Percentiles rank a stretch among this genome's conserved stretches.
Evolutionary conservation across 208 protist genomes (phyloP).

Genomic region (Herpetomonas samuelpessoai): DNA sequence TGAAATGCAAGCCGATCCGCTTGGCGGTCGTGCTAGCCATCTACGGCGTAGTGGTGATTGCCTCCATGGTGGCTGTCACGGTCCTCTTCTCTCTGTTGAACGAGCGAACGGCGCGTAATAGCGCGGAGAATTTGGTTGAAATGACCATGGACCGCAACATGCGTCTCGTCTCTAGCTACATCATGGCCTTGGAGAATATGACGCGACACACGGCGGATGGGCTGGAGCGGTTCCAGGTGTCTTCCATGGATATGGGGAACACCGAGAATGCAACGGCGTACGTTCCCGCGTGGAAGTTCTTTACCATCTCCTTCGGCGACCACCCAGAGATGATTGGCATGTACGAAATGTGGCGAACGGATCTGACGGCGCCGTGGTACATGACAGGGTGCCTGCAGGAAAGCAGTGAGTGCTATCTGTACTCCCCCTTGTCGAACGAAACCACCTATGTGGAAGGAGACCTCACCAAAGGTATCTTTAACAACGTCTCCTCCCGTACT

Average conservation of each 20-base stretch:
- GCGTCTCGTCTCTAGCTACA: not conserved
- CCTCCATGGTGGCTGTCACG: slow-evolving; percentile 15
- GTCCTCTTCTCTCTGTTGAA: slow-evolving; percentile 20
- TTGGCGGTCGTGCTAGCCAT: slow-evolving; percentile 12
- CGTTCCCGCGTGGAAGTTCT: not conserved
- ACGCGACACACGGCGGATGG: slow-evolving; percentile 4
- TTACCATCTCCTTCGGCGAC: not conserved
- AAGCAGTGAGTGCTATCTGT: slow-evolving; percentile 7
- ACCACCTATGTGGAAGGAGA: slow-evolving; percentile 6
- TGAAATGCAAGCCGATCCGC: not conserved
- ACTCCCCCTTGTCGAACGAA: slow-evolving; percentile 7
- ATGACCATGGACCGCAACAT: slow-evolving; percentile 18
- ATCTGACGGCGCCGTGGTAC: slow-evolving; percentile 4
- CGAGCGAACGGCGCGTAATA: slow-evolving; percentile 10
- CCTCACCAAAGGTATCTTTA: not conserved
- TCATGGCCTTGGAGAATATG: slow-evolving; percentile 2
- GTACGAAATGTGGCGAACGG: slow-evolving; percentile 25
- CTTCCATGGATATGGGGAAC: not conserved
- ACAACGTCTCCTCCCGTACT: not conserved
- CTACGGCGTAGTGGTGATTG: slow-evolving; percentile 25
- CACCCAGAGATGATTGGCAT: not conserved
- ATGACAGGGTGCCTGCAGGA: slow-evolving; percentile 9
- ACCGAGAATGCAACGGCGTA: not conserved
- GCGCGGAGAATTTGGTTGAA: slow-evolving; percentile 10
- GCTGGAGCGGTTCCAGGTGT: slow-evolving; percentile 4